Evolutionary conservation across 371 early-diverging fungal species (phyloP).

Genomic region (Mortierella sp.): DNA sequence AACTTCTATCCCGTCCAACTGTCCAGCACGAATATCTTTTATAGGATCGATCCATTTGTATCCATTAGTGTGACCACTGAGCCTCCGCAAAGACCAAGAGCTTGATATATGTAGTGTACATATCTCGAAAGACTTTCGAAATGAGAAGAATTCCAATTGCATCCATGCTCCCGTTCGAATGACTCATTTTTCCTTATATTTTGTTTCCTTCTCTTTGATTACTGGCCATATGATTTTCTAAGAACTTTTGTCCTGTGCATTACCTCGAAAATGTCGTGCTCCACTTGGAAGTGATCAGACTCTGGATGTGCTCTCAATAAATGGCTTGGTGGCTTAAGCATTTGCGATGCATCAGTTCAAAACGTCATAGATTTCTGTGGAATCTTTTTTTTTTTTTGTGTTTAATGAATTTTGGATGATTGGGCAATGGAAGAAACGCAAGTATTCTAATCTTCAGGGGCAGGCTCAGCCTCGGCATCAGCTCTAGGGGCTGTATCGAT

Average conservation of each 20-base stretch:
- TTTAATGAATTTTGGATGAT: constrained; percentile 1
- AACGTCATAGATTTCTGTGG: not conserved
- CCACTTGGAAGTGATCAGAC: not conserved
- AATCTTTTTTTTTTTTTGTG: constrained; percentile 2
- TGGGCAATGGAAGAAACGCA: not conserved
- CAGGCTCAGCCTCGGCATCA: constrained; percentile 41
- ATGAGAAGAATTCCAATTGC: not conserved
- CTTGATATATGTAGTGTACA: no score
- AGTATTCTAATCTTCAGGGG: constrained; percentile 41
- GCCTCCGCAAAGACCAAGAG: no score
- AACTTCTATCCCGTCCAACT: not conserved
- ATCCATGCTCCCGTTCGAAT: not conserved
- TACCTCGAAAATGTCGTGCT: constrained; percentile 1
- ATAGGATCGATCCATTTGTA: not conserved
- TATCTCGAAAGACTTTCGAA: no score
- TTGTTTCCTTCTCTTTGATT: not conserved
- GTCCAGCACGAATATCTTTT: not conserved
- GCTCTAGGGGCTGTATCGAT: constrained; percentile 25
- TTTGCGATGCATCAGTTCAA: constrained; percentile 7
- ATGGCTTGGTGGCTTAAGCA: not conserved
- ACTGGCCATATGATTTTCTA: not conserved
- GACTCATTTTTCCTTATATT: not conserved
- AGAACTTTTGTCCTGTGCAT: not conserved
- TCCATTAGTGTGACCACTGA: no score
- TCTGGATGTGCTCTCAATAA: not conserved